Base-by-base conservation (phyloP, 345 rosid genomes). In the Arabis hirsuta region DNA sequence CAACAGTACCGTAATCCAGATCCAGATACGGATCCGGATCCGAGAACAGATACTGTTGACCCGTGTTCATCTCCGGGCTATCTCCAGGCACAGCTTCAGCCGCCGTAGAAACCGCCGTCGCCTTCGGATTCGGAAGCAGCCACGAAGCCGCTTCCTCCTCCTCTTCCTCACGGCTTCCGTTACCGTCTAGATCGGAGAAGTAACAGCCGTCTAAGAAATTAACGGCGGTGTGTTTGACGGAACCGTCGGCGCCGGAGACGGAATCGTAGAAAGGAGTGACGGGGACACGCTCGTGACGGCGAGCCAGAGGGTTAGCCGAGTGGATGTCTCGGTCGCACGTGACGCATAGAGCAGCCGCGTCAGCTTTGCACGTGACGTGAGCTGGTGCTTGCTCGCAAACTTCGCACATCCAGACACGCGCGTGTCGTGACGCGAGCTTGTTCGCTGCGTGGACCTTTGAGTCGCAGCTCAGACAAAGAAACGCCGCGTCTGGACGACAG, bases 351-450 rank as follows among this genome's bases (percentile, higher is more conserved):
- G 99, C 88, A n/a, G 99, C 99, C 1, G 99, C 98, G 70, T 96
- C 99, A 1, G 98, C 99, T 76, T 89, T 88, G 85, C 99, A 96
- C 55, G 97, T 96, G 76, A 96, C 94, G 73, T 90, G 85, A 3
- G 99, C 98, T 0, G 99, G 99, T 0, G 96, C 96, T 69, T 96
- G 99, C 84, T 96, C 99, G 60, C 99, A 96, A n/a, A 95, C 99
- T 72, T 87, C 94, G 65, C 99, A 95, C 9, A 95, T 55, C 85
- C 87, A 83, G 12, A 91, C 98, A 14, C 99, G 97, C 36, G 91
- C 92, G 88, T 95, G 99, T 63, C 97, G 87, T 4, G 98, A 88
- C 12, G 97, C 97, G 9, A 96, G 89, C 80, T 96, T 92, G 89
- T 92, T 96, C 60, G 92, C 96, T 2, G 97, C 89, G 74, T 96